Evolutionary conservation across 306 rosid genomes (phyloP).

Genomic region (Inga leiocalycina): DNA sequence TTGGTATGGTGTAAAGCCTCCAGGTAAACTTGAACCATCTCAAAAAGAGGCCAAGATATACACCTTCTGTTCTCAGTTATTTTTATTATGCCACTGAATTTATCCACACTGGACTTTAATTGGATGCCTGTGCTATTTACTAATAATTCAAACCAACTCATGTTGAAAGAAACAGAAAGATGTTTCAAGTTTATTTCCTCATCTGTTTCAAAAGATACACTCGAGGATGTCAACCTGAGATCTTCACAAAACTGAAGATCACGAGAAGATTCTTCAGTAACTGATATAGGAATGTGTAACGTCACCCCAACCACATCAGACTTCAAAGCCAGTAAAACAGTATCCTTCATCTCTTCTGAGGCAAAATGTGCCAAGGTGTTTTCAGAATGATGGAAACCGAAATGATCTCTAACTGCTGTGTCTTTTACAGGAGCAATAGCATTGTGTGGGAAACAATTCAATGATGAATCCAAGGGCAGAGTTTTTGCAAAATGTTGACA

Average conservation of each 20-base stretch:
- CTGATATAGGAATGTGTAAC: conserved; percentile 68
- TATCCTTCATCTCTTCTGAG: conserved; percentile 44
- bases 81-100: conserved; percentile 55
- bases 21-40: conserved; percentile 54
- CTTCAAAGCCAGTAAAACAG: conserved; percentile 39
- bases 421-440: conserved; percentile 34
- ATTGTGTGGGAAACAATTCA: conserved; percentile 35
- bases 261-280: conserved; percentile 39
- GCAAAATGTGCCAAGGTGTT: conserved; percentile 36
- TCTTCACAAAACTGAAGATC: conserved; percentile 47
- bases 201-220: conserved; percentile 40
- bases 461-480: conserved; percentile 30
- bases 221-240: conserved; percentile 36
- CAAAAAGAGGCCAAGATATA: conserved; percentile 73
- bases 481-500: conserved; percentile 39
- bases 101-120: conserved; percentile 61
- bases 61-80: conserved; percentile 49
- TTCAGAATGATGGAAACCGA: conserved; percentile 40
- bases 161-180: conserved; percentile 49
- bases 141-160: conserved; percentile 55
- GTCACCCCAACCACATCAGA: conserved; percentile 55
- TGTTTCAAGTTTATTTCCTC: conserved; percentile 52
- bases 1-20: conserved; percentile 46
- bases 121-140: conserved; percentile 41
- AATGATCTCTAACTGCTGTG: conserved; percentile 28